phyloP scores from a whole-genome alignment of 345 rosid species.

The Viola odorata region DNA sequence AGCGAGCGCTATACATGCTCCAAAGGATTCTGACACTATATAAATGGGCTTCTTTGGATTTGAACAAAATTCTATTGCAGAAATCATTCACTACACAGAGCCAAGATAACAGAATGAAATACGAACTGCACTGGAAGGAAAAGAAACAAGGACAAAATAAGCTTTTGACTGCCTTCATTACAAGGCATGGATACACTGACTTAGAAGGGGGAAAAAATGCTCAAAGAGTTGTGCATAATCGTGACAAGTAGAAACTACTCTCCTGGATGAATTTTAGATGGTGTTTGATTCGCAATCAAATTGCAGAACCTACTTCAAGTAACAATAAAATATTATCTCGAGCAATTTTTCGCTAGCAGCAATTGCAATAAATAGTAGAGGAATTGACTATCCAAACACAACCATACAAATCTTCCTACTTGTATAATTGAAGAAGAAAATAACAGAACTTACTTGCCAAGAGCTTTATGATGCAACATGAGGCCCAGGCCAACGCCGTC shows the following conservation, averaged over 20 bases:
- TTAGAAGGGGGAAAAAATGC: no score
- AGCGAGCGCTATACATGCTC: slow-evolving; percentile 32
- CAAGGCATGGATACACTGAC: no score
- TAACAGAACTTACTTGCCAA: slow-evolving; percentile 64
- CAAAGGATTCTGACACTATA: slow-evolving; percentile 83
- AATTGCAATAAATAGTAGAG: not conserved
- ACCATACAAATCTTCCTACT: no score
- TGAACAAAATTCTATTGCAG: slow-evolving; percentile 6
- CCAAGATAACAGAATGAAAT: not conserved
- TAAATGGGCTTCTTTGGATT: slow-evolving; percentile 68
- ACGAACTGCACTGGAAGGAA: not conserved
- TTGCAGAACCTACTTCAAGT: not conserved
- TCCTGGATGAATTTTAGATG: no score
- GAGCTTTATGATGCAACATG: slow-evolving; percentile 74
- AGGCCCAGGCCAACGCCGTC: slow-evolving; percentile 86
- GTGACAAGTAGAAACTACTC: no score
- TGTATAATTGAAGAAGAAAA: no score
- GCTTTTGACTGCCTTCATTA: not conserved
- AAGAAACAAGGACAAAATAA: no score
- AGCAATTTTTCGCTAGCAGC: no score
- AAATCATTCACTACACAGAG: slow-evolving; percentile 1
- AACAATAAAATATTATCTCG: no score
- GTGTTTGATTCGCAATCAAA: not conserved
- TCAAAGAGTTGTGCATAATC: no score
- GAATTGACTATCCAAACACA: not conserved